Evolutionary conservation across 225 moss, liverwort and hornwort species (phyloP).

Genomic region (Marchantia paleacea): DNA sequence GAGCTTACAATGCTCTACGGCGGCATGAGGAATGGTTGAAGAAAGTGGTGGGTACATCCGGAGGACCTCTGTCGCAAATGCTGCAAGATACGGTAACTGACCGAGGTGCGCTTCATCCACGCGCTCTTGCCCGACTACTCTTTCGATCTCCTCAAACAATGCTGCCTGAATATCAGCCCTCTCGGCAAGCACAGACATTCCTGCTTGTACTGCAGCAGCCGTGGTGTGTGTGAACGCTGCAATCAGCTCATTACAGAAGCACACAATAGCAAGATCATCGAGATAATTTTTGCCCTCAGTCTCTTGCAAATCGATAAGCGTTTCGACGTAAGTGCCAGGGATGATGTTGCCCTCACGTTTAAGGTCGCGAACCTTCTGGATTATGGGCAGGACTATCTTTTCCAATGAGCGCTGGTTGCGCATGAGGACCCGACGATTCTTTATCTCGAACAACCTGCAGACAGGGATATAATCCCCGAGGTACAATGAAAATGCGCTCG

Average conservation of each 20-base stretch:
- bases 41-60: slow-evolving; percentile 46
- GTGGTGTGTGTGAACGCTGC: neutral
- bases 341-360: neutral
- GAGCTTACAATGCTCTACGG: slow-evolving; percentile 40
- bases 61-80: slow-evolving; percentile 41
- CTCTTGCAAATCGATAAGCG: slow-evolving; percentile 1
- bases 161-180: neutral
- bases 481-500: neutral
- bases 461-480: slow-evolving; percentile 6
- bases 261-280: neutral
- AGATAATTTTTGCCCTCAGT: neutral
- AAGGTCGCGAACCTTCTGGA: neutral
- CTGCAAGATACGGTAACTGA: neutral
- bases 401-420: neutral
- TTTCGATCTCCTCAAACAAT: neutral
- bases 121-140: neutral
- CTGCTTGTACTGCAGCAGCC: neutral
- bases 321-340: neutral
- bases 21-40: slow-evolving; percentile 42
- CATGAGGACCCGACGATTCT: neutral
- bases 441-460: neutral
- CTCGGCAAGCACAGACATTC: neutral
- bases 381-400: neutral
- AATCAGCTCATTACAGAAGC: neutral
- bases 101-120: slow-evolving; percentile 3